Evolutionary conservation across 345 rosid genomes (phyloP).

Genomic region (Tarenaya hassleriana): DNA sequence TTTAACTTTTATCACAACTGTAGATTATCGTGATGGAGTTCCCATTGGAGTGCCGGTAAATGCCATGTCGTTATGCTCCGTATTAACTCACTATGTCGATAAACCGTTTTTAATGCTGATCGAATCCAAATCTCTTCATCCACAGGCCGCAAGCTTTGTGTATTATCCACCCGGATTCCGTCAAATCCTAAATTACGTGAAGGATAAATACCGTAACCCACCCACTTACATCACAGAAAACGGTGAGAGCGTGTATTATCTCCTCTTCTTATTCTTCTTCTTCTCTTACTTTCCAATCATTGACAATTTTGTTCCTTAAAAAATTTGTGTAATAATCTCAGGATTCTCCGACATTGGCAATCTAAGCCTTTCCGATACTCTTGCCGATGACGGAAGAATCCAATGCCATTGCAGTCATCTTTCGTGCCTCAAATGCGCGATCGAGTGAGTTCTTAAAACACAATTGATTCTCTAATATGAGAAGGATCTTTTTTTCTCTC

Average conservation of each 20-base stretch:
- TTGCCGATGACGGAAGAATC: constrained; percentile 23
- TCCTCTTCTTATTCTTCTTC: background rate
- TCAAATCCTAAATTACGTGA: constrained; percentile 18
- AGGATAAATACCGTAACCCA: constrained; percentile 20
- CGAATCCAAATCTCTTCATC: background rate
- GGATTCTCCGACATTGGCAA: constrained; percentile 23
- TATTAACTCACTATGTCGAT: background rate
- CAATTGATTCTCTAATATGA: too few species aligned
- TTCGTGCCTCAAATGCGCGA: constrained; percentile 22
- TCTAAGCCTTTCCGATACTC: constrained; percentile 8
- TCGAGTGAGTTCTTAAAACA: constrained; percentile 26
- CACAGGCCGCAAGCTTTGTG: constrained; percentile 9
- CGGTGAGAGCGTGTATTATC: background rate
- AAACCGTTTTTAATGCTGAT: background rate
- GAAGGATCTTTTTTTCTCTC: too few species aligned
- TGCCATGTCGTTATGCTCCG: background rate
- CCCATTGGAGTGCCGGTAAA: constrained; percentile 23
- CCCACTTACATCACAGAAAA: constrained; percentile 28
- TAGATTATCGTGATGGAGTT: constrained; percentile 7
- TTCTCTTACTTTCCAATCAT: background rate
- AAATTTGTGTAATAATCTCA: constrained; percentile 1
- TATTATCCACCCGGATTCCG: constrained; percentile 25
- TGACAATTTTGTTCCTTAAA: background rate
- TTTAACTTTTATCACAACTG: background rate
- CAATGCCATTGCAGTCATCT: constrained; percentile 24